These are phyloP conservation scores for Fraxinus sp. DNA, from an alignment of 305 asterid genomes.

Conservation along the genomic window DNA sequence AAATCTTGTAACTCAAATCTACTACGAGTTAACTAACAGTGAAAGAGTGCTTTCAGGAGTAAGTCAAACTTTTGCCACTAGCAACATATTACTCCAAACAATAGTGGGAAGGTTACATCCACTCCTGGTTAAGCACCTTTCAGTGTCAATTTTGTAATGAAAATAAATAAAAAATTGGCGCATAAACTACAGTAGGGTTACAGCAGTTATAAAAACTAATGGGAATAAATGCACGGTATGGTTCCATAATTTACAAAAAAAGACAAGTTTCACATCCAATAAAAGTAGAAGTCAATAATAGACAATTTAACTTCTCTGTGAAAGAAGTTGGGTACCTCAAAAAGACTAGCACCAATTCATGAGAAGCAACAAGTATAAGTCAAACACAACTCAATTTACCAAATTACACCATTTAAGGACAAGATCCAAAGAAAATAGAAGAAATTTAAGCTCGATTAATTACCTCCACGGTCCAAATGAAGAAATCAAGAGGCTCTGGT, in stretches of 20 bases:
- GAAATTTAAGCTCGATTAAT: background rate
- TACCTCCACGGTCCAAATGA: slow-evolving; percentile 70
- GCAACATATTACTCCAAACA: background rate
- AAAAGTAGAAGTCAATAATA: background rate
- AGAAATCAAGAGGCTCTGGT: slow-evolving; percentile 70
- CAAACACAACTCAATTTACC: background rate
- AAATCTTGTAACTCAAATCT: background rate
- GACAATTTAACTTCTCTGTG: background rate
- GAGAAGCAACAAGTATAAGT: slow-evolving; percentile 5
- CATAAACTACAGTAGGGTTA: background rate
- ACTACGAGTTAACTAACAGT: background rate
- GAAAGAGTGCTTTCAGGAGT: background rate
- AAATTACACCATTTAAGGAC: background rate
- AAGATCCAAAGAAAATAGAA: slow-evolving; percentile 14
- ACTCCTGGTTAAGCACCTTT: background rate
- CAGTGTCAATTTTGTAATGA: background rate
- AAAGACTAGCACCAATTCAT: background rate
- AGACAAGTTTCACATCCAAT: background rate
- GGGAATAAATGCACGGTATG: background rate
- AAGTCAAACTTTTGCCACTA: background rate
- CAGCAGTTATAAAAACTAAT: background rate
- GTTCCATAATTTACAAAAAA: background rate
- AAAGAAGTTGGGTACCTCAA: background rate
- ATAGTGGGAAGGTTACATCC: slow-evolving; percentile 7
- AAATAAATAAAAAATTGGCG: background rate